Conservation (phyloP, 164 flowering plant genomes). For the Umbilicus rupestris region DNA sequence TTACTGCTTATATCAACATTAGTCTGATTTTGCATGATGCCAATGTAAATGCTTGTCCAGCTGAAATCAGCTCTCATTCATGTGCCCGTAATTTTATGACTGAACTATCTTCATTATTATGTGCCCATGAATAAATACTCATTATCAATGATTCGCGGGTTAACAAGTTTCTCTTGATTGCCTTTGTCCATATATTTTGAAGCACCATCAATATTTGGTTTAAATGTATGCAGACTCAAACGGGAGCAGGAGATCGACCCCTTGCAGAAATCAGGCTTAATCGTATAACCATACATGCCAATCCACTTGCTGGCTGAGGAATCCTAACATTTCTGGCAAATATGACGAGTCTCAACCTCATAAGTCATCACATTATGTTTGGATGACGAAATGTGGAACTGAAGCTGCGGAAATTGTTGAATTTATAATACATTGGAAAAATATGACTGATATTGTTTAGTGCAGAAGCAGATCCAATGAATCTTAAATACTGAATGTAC, state of each 20-base stretch:
- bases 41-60: too few relatives aligned
- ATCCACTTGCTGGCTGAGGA: conserved; percentile 76
- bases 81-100: not conserved
- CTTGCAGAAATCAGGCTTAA: conserved; percentile 58
- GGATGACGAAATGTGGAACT: not conserved
- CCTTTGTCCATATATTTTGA: not conserved
- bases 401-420: too few relatives aligned
- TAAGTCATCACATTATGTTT: not conserved
- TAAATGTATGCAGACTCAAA: conserved; percentile 30
- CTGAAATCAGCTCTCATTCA: not conserved
- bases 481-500: too few relatives aligned
- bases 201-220: not conserved
- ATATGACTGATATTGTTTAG: too few relatives aligned
- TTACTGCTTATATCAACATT: too few relatives aligned
- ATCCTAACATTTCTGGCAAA: not conserved
- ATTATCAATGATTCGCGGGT: not conserved
- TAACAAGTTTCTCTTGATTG: not conserved
- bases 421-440: too few relatives aligned
- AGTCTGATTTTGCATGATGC: too few relatives aligned
- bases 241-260: conserved; percentile 36
- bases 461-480: too few relatives aligned
- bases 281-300: conserved; percentile 93
- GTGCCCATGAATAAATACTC: not conserved
- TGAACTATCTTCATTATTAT: not conserved
- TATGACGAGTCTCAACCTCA: not conserved